A percentile compares a stretch with the other conserved stretches of the same genome.
These are phyloP conservation scores for Elaeagnus macrophylla DNA, from an alignment of 306 rosid species.

Conservation along the genomic window DNA sequence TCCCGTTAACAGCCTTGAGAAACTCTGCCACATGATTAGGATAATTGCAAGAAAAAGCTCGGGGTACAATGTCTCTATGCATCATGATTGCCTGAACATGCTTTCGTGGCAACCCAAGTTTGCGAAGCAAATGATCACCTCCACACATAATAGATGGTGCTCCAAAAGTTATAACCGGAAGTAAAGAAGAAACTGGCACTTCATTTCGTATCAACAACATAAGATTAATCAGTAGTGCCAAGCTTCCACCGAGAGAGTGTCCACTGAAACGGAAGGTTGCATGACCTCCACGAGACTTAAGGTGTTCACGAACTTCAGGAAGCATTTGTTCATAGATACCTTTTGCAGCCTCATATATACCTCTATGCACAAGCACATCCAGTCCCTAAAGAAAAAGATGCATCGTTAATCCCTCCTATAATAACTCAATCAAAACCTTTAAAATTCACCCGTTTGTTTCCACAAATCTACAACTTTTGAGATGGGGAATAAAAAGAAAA, in stretches of 20 bases:
- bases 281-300: slow-evolving; percentile 46
- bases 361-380: slow-evolving; percentile 83
- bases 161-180: slow-evolving; percentile 88
- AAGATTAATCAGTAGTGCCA: slow-evolving; percentile 73
- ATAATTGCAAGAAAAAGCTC: slow-evolving; percentile 92
- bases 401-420: not conserved
- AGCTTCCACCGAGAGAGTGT: slow-evolving; percentile 97
- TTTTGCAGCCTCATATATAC: slow-evolving; percentile 95
- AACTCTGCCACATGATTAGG: slow-evolving; percentile 76
- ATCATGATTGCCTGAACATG: slow-evolving; percentile 73
- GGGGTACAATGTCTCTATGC: slow-evolving; percentile 95
- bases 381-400: slow-evolving; percentile 39
- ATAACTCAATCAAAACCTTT: too few species aligned
- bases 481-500: too few species aligned
- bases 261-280: slow-evolving; percentile 82
- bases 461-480: too few species aligned
- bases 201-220: slow-evolving; percentile 72
- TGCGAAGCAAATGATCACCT: slow-evolving; percentile 63
- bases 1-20: slow-evolving; percentile 77
- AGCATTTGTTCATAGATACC: slow-evolving; percentile 84
- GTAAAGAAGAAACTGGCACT: slow-evolving; percentile 67
- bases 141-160: slow-evolving; percentile 93
- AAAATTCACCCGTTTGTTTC: too few species aligned
- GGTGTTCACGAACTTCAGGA: slow-evolving; percentile 68
- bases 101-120: slow-evolving; percentile 59